Evolutionary conservation across 441 rosid species (phyloP), one percentile per base, ranked within the genome.

Genomic region (Erysimum cheiri): DNA sequence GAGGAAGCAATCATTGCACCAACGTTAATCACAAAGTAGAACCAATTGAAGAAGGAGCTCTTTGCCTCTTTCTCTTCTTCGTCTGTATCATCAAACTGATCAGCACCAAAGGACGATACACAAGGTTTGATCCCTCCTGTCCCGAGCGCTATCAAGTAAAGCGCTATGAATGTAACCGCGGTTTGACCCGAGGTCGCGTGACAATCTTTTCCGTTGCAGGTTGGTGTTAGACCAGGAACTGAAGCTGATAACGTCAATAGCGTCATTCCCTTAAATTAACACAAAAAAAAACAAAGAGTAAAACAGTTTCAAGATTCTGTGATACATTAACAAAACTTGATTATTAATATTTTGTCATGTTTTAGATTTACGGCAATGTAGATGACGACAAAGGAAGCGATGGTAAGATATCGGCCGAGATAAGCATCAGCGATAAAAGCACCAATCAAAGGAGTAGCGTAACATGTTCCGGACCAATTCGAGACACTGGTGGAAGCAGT

Each of bases 321-420:
- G 13, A n/a, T 5, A 6, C n/a, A 41, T 1, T 1, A 39, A 28
- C 17, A 40, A 54, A 0, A 24, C 6, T 35, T 0, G 29, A 10
- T 56, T 5, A 10, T 56, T 5, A 24, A 8, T n/a, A 1, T 1
- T n/a, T 10, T 17, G 8, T 57, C 28, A 57, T 33, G 44, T 35
- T 35, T 0, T 6, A 29, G 56, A 77, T 80, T 80, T 80, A 88
- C 94, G 8, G 72, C 19, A 36, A 89, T 83, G 75, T 85, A 88
- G 62, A 91, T 72, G 67, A 79, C 71, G 29, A 91, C 87, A 66
- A 91, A 93, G 46, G 79, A 56, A 14, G 96, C 90, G 26, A 93
- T 91, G 5, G 95, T 91, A 88, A 87, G 87, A 53, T 84, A 93
- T 76, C 97, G 85, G 57, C 95, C 98, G 58, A 91, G 52, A 57